These are phyloP conservation scores for Penicillium herquei DNA, from an alignment of 495 filamentous ascomycete species.

Conservation along the genomic window DNA sequence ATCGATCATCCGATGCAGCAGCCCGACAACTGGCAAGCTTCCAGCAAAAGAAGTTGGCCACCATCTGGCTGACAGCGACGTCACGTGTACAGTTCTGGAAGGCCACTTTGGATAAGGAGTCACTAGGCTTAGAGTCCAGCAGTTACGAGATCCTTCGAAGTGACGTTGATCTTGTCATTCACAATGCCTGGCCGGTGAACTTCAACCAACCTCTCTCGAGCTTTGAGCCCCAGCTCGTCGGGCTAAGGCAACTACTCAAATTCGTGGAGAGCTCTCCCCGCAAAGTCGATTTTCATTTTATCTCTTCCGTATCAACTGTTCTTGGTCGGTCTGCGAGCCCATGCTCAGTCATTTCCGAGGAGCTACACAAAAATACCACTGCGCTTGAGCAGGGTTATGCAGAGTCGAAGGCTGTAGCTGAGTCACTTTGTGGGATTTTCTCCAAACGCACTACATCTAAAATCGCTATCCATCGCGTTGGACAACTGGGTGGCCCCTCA, in stretches of 20 bases:
- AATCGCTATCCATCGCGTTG: slow-evolving; percentile 48
- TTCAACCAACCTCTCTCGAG: slow-evolving; percentile 54
- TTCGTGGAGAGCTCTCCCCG: slow-evolving; percentile 35
- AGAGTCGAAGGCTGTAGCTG: slow-evolving; percentile 49
- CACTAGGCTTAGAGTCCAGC: slow-evolving; percentile 9
- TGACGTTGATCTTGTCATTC: slow-evolving; percentile 47
- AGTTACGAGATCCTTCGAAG: slow-evolving; percentile 11
- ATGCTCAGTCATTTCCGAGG: slow-evolving; percentile 43
- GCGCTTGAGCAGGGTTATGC: slow-evolving; percentile 50
- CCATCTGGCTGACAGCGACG: background rate
- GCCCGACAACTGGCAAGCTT: slow-evolving; percentile 17
- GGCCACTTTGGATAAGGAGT: slow-evolving; percentile 6
- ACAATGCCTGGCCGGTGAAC: slow-evolving; percentile 62
- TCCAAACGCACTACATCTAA: slow-evolving; percentile 35
- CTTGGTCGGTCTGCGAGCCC: background rate
- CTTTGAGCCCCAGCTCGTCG: slow-evolving; percentile 52
- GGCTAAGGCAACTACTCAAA: slow-evolving; percentile 50
- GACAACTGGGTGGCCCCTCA: slow-evolving; percentile 53
- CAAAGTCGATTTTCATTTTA: slow-evolving; percentile 49
- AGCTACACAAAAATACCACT: slow-evolving; percentile 31
- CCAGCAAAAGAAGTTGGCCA: slow-evolving; percentile 12
- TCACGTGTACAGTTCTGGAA: slow-evolving; percentile 36
- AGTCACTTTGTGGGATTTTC: slow-evolving; percentile 47
- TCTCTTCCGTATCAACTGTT: slow-evolving; percentile 49
- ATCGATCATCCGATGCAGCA: slow-evolving; percentile 34